These are phyloP conservation scores for Marasmius fiardii DNA, from an alignment of 1,284 basidiomycete genomes.

Conservation along the genomic window DNA sequence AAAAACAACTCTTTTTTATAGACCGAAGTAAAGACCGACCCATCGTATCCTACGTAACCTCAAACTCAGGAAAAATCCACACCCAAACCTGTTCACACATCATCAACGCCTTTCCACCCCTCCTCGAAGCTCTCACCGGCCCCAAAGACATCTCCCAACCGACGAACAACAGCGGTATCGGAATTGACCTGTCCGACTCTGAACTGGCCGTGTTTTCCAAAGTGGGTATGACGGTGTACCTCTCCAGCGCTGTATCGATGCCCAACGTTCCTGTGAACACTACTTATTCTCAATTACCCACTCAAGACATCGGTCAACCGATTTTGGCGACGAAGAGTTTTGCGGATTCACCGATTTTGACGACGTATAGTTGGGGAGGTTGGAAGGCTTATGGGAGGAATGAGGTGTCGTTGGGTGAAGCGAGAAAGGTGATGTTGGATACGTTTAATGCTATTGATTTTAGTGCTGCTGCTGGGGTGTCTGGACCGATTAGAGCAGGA, in stretches of 20 bases:
- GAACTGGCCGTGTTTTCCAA: conserved; percentile 3
- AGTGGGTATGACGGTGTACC: conserved; percentile 11
- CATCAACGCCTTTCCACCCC: conserved; percentile 10
- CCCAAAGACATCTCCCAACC: not conserved
- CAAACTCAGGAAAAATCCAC: not conserved
- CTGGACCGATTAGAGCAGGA: not conserved
- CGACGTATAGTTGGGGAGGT: conserved; percentile 7
- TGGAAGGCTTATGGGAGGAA: not conserved
- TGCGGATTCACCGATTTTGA: conserved; percentile 4
- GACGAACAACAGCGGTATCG: not conserved
- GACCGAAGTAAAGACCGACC: conserved; percentile 7
- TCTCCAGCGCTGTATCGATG: conserved; percentile 5
- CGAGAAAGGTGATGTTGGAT: not conserved
- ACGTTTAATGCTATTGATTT: not conserved
- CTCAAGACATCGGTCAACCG: not conserved
- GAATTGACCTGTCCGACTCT: not conserved
- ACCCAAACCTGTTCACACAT: conserved; percentile 7
- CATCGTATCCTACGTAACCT: conserved; percentile 2
- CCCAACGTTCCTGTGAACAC: conserved; percentile 1
- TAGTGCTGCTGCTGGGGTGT: not conserved
- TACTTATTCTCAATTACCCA: conserved; percentile 3
- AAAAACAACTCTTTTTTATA: not conserved
- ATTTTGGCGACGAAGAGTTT: conserved; percentile 6
- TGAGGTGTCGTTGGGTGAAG: not conserved
- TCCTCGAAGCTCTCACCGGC: conserved; percentile 1